These are phyloP conservation scores for Colletotrichum liriopes DNA, from an alignment of 2,329 filamentous ascomycete species.

Conservation along the genomic window DNA sequence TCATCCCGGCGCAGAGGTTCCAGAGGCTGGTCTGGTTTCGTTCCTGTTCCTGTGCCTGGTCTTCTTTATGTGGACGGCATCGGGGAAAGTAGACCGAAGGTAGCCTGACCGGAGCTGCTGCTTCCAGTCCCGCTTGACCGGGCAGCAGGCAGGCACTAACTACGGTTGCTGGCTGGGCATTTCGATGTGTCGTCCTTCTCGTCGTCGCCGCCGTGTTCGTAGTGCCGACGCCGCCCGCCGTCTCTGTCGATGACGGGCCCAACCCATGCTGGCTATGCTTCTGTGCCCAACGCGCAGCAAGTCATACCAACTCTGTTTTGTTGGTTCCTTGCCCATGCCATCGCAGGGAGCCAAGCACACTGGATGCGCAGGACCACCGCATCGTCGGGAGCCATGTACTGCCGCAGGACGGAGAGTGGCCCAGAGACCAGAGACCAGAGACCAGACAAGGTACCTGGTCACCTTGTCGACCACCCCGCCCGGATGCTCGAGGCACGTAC, in stretches of 20 bases:
- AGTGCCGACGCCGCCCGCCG: too few species aligned
- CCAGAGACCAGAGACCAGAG: neutral
- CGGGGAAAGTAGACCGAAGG: neutral
- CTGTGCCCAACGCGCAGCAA: neutral
- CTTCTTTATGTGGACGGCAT: neutral
- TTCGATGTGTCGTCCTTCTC: too few species aligned
- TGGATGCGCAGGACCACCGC: neutral
- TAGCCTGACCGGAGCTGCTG: neutral
- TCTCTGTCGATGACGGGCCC: neutral
- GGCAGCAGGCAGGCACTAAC: neutral
- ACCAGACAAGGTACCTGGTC: neutral
- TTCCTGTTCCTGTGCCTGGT: constrained; percentile 24
- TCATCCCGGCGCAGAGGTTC: constrained; percentile 18
- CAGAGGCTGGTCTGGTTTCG: neutral
- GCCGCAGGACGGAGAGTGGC: neutral
- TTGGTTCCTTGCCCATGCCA: neutral
- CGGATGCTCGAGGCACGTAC: too few species aligned
- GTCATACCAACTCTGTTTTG: constrained; percentile 10
- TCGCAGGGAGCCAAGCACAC: neutral
- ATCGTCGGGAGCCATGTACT: too few species aligned
- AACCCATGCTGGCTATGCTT: neutral
- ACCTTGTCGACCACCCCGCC: too few species aligned
- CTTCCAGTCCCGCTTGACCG: neutral
- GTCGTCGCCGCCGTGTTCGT: too few species aligned
- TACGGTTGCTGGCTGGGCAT: too few species aligned